These are phyloP conservation scores for Backusella luteola DNA, from an alignment of 192 early-diverging fungal species.

Conservation along the genomic window DNA sequence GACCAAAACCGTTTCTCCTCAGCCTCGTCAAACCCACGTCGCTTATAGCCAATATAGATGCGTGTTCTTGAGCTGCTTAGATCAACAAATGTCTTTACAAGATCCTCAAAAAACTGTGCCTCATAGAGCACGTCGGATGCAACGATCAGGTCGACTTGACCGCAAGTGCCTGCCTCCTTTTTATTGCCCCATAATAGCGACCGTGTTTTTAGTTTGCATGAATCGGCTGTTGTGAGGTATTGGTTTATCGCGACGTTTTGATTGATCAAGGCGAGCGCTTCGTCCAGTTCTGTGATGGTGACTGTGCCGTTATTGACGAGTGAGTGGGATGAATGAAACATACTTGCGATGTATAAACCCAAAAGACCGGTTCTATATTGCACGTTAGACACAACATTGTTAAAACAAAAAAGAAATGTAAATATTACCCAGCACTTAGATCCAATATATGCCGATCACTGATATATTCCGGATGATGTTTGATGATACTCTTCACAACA, in stretches of 20 bases:
- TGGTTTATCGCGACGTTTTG: slow-evolving; percentile 37
- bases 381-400: neutral
- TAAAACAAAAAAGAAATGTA: neutral
- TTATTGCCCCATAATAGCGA: slow-evolving; percentile 25
- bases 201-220: neutral
- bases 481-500: slow-evolving; percentile 27
- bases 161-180: neutral
- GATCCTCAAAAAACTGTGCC: slow-evolving; percentile 20
- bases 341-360: slow-evolving; percentile 37
- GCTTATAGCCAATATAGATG: slow-evolving; percentile 50
- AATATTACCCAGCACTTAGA: slow-evolving; percentile 45
- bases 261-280: slow-evolving; percentile 40
- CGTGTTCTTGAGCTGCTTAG: slow-evolving; percentile 32
- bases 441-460: slow-evolving; percentile 40
- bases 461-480: slow-evolving; percentile 22
- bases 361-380: slow-evolving; percentile 41
- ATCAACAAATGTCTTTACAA: slow-evolving; percentile 38
- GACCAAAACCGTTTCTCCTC: slow-evolving; percentile 40
- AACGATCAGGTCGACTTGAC: slow-evolving; percentile 38
- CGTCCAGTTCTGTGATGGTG: slow-evolving; percentile 44
- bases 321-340: slow-evolving; percentile 8
- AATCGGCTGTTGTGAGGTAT: neutral
- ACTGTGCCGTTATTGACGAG: slow-evolving; percentile 1
- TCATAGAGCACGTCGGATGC: slow-evolving; percentile 55
- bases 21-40: slow-evolving; percentile 23